Evolutionary conservation across 2,329 filamentous ascomycete species (phyloP).

Genomic region (Microsporum ferrugineum): DNA sequence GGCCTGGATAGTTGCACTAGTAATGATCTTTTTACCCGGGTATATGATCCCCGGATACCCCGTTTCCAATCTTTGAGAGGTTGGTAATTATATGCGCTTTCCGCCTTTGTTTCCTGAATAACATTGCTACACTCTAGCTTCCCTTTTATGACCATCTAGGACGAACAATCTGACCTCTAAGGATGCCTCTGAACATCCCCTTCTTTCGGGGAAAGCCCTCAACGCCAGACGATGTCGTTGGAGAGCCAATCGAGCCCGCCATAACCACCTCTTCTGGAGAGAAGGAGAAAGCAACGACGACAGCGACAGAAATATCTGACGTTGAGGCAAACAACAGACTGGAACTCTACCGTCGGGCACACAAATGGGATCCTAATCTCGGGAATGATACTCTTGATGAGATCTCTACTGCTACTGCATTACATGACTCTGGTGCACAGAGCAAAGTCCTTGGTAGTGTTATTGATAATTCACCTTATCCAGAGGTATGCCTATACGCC

Average conservation of each 20-base stretch:
- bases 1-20: not conserved
- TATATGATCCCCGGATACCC: not conserved
- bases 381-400: constrained; percentile 52
- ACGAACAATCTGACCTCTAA: not conserved
- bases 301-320: not conserved
- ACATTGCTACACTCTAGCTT: not conserved
- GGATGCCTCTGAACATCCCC: not conserved
- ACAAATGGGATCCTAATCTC: constrained; percentile 54
- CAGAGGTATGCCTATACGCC: constrained; percentile 41
- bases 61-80: not conserved
- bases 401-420: constrained; percentile 42
- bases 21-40: not conserved
- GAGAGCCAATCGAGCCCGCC: not conserved
- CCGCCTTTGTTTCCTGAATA: not conserved
- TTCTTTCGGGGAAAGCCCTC: not conserved
- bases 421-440: constrained; percentile 1
- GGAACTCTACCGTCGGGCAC: constrained; percentile 19
- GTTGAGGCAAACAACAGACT: constrained; percentile 8
- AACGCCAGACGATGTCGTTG: not conserved
- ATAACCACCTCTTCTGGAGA: not conserved
- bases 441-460: constrained; percentile 40
- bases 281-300: not conserved
- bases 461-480: constrained; percentile 56
- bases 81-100: not conserved
- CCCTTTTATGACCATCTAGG: not conserved